phyloP scores from a whole-genome alignment of 805 yeast species.

The Suhomyces kilbournensis region DNA sequence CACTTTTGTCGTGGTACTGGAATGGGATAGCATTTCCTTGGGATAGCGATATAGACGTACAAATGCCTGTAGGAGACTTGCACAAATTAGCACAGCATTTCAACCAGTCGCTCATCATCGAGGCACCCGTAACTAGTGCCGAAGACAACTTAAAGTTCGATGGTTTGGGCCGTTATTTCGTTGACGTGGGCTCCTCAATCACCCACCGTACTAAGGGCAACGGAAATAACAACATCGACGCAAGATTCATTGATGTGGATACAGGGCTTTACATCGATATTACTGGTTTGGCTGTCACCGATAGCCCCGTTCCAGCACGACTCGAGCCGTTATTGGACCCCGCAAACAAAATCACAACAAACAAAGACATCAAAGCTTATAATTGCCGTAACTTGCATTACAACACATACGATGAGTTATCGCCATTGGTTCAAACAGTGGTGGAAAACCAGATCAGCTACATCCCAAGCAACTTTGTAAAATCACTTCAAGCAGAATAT shows the following conservation, averaged over 20 bases:
- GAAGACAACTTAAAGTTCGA: conserved; percentile 15
- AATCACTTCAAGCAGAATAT: conserved; percentile 29
- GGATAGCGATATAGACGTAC: conserved; percentile 24
- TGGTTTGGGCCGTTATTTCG: conserved; percentile 19
- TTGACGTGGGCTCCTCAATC: conserved; percentile 23
- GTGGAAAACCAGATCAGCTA: conserved; percentile 21
- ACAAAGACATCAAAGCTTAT: conserved; percentile 26
- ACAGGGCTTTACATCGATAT: conserved; percentile 27
- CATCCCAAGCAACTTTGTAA: conserved; percentile 28
- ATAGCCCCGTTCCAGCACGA: conserved; percentile 21
- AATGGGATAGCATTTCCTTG: conserved; percentile 23
- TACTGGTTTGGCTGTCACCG: conserved; percentile 30
- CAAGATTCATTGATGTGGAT: conserved; percentile 25
- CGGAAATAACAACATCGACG: conserved; percentile 32
- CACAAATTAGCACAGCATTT: conserved; percentile 16
- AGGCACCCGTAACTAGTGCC: conserved; percentile 7
- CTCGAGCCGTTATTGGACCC: conserved; percentile 9
- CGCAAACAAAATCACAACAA: conserved; percentile 2
- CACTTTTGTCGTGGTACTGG: conserved; percentile 22
- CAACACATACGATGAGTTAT: conserved; percentile 17
- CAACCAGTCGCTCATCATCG: conserved; percentile 20
- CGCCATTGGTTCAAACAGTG: conserved; percentile 16
- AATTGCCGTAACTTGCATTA: conserved; percentile 38
- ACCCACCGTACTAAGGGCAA: conserved; percentile 44
- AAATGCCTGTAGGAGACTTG: conserved; percentile 22